These are phyloP conservation scores for Saccharomyces hybrid DNA, from an alignment of 1,139 yeast species.

Conservation along the genomic window DNA sequence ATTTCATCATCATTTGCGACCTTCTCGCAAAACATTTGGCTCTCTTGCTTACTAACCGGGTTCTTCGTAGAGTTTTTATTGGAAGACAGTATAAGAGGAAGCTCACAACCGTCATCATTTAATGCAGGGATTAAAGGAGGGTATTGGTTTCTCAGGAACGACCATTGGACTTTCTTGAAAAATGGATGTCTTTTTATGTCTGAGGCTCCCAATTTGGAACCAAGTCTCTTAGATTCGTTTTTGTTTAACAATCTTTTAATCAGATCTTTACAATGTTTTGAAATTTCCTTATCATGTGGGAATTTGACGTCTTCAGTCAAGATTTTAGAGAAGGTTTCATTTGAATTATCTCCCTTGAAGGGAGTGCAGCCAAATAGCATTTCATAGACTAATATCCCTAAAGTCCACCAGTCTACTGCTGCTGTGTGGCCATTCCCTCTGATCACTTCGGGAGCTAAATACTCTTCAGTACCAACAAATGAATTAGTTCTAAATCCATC, in stretches of 20 bases:
- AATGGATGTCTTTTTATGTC: conserved; percentile 83
- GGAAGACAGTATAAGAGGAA: conserved; percentile 28
- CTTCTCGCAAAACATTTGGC: conserved; percentile 35
- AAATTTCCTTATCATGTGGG: no score
- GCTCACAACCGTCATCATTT: conserved; percentile 48
- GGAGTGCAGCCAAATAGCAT: conserved; percentile 96
- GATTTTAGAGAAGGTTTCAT: conserved; percentile 81
- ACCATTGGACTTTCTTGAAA: conserved; percentile 92
- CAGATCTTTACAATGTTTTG: no score
- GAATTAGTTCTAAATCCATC: conserved; percentile 95
- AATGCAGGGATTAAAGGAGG: conserved; percentile 94
- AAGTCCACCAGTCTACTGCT: conserved; percentile 99
- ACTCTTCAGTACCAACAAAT: conserved; percentile 97
- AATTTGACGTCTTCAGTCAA: no score
- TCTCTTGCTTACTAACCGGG: conserved; percentile 32
- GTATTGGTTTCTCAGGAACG: conserved; percentile 77
- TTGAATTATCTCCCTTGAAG: conserved; percentile 83
- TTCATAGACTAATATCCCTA: conserved; percentile 85
- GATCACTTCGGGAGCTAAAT: conserved; percentile 96
- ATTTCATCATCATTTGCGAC: conserved; percentile 31
- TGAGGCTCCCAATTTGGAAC: no score
- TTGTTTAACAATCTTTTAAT: no score
- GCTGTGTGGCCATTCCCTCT: conserved; percentile 95
- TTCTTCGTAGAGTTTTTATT: conserved; percentile 12
- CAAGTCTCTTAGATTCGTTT: no score